Evolutionary conservation across 768 basidiomycete genomes (phyloP).

Genomic region (Lactarius trivialis): DNA sequence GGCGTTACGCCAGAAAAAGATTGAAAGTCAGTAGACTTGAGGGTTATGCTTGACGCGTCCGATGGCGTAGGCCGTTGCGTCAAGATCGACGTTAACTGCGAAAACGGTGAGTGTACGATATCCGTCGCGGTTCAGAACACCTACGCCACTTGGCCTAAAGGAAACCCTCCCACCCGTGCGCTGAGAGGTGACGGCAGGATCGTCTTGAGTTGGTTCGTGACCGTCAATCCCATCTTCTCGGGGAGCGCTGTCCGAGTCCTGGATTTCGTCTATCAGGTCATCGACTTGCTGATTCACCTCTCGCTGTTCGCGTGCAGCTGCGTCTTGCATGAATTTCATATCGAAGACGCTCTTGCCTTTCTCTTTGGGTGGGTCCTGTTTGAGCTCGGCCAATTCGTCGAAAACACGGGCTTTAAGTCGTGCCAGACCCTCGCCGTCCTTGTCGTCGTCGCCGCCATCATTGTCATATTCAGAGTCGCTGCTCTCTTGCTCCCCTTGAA

Average conservation of each 20-base stretch:
- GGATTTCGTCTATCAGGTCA: constrained; percentile 68
- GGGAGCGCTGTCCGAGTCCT: constrained; percentile 32
- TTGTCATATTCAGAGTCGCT: constrained; percentile 37
- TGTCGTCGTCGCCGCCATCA: constrained; percentile 33
- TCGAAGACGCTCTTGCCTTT: constrained; percentile 68
- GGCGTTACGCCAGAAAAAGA: constrained; percentile 30
- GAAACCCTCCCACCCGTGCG: constrained; percentile 64
- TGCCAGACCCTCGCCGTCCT: constrained; percentile 52
- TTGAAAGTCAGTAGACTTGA: constrained; percentile 51
- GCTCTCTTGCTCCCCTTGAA: constrained; percentile 51
- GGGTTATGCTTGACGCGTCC: constrained; percentile 63
- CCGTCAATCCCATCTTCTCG: constrained; percentile 26
- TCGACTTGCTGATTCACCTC: constrained; percentile 58
- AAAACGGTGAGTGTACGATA: constrained; percentile 1
- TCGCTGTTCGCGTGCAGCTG: constrained; percentile 58
- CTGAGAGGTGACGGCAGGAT: constrained; percentile 39
- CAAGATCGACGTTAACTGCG: constrained; percentile 13
- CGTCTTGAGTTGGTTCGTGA: constrained; percentile 29
- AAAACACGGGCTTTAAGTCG: constrained; percentile 28
- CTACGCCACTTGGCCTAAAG: constrained; percentile 45
- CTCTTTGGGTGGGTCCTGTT: constrained; percentile 23
- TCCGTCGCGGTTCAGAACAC: background rate
- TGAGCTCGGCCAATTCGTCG: constrained; percentile 22
- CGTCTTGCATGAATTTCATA: constrained; percentile 99
- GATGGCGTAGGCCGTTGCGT: constrained; percentile 26